Evolutionary conservation across 176 grass and related monocot genomes (phyloP), one percentile per base, ranked within the genome.

Genomic region (Zea mays): DNA sequence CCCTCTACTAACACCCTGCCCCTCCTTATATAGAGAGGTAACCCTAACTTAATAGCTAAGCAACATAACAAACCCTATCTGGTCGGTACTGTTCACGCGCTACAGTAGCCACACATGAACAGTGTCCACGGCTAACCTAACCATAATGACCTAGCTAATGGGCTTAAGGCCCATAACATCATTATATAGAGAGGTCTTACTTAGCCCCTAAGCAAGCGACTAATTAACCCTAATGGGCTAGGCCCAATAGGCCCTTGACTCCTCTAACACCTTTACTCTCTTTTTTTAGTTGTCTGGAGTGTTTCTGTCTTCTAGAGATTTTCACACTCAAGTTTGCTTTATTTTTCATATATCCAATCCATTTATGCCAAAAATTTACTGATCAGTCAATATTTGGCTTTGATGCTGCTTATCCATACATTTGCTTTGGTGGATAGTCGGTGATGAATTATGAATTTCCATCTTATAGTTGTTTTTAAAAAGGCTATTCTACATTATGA

Each of bases 371-470:
- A 69, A 62, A 12, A 8, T 1, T 64, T n/a, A 27, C 13, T 69
- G 7, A 69, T 46, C 1, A 44, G 43, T 75, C 13, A 42, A 61
- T 20, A 33, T 35, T 61, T 37, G n/a, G 5, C 47, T 69, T 75
- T 80, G 50, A 21, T 4, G 10, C 13, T 9, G 10, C 71, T 46
- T 73, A 40, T 19, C 42, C 57, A 54, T 55, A 55, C 39, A 38
- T 58, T 75, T 60, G 11, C 36, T 3, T 21, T 38, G 61, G 71
- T 36, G 7, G 38, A 79, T 38, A 38, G 7, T 71, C 7, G 51
- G 27, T 41, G 59, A 5, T 67, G 17, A 36, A 34, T 41, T 85
- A 2, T 86, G 4, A 34, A 84, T 49, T 41, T 75, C 62, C 34
- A 12, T 58, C 19, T 66, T 19, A 5, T 10, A 5, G 10, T 7